Evolutionary conservation across 306 rosid species (phyloP), one percentile per base, ranked within the genome.

Genomic region (Trifolium fragiferum): DNA sequence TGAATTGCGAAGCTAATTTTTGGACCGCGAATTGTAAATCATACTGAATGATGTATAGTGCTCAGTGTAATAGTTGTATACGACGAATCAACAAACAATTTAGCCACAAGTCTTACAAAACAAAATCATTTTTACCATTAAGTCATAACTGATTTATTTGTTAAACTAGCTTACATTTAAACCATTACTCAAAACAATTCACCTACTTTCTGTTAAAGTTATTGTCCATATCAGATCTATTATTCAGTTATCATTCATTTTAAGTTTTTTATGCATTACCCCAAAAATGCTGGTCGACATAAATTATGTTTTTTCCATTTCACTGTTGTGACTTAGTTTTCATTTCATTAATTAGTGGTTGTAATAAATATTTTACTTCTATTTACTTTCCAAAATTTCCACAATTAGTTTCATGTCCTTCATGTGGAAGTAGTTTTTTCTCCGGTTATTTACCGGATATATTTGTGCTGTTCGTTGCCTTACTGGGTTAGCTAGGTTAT

Each of bases 151-250:
- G 43, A 73, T 61, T 50, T 70, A 49, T 41, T 53, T 51, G n/a
- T 41, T 59, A n/a, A 23, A 23, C 55, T 16, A 4, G 6, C 54
- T 59, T 25, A 18, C 37, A 44, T 14, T 55, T 43, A 66, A 60
- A 30, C 16, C 30, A 12, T 8, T 37, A 30, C 32, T 20, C 11
- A 13, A 8, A 62, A 71, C 9, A 55, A 38, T 20, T 50, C 64
- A 33, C 13, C n/a, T 12, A 30, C 71, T 66, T 61, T 72, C 61
- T 49, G 41, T 74, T 44, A 13, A 32, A 74, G 27, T 75, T 69
- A 19, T 37, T 44, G 74, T 43, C 23, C 38, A 54, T 7, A 53
- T 60, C 47, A 30, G 15, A n/a, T 15, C 60, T 54, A 30, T 7
- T n/a, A 15, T 3, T 6, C 27, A 47, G 43, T 21, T 64, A 50